These are phyloP conservation scores for Aureobasidium lini DNA, from an alignment of 2,329 filamentous ascomycete species.

Conservation along the genomic window DNA sequence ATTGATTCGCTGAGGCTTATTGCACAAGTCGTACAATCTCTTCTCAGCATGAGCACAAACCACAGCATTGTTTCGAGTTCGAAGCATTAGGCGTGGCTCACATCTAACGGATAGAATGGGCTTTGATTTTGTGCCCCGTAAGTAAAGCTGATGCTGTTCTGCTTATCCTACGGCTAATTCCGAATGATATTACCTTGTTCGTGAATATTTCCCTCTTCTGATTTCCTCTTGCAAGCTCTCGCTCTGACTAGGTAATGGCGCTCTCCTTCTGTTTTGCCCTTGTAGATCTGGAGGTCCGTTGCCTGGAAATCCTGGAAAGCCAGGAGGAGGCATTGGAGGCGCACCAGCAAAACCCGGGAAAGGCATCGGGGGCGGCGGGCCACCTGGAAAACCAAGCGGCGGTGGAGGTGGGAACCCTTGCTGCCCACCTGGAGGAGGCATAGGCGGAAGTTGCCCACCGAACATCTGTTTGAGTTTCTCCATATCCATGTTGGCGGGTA, in stretches of 20 bases:
- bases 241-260: conserved; percentile 72
- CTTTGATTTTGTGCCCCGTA: neutral
- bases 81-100: neutral
- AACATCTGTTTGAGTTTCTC: conserved; percentile 26
- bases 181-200: conserved; percentile 16
- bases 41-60: neutral
- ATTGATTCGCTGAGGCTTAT: neutral
- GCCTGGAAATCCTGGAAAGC: conserved; percentile 22
- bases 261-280: conserved; percentile 46
- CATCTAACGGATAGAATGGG: neutral
- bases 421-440: conserved; percentile 19
- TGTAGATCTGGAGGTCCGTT: neutral
- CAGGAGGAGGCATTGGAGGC: conserved; percentile 22
- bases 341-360: conserved; percentile 18
- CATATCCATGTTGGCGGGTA: conserved; percentile 26
- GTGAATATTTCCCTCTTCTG: conserved; percentile 46
- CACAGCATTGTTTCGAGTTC: neutral
- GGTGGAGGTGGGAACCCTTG: conserved; percentile 24
- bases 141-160: neutral
- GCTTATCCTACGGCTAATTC: neutral
- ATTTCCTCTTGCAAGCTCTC: conserved; percentile 76
- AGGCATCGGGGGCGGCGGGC: conserved; percentile 25
- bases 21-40: neutral
- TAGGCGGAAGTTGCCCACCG: conserved; percentile 23
- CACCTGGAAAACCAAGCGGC: conserved; percentile 18